A percentile compares a stretch with the other conserved stretches of the same genome.
phyloP scores from a whole-genome alignment of 139 green algal genomes.

The Chlamydomonas eustigma region DNA sequence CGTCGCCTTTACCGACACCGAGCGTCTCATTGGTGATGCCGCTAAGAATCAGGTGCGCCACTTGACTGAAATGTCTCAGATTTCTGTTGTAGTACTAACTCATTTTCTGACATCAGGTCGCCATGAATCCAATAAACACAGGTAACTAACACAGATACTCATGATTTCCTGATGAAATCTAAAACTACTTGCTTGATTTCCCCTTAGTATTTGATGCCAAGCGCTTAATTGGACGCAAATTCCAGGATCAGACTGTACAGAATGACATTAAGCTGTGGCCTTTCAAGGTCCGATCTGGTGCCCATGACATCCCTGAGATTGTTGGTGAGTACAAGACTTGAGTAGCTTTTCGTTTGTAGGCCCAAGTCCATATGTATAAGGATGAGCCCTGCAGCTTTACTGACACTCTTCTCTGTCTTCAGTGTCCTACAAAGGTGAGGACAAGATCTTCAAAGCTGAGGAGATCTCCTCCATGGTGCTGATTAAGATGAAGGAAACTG shows the following conservation, averaged over 20 bases:
- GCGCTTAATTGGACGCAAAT: slow-evolving; percentile 89
- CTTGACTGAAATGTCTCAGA: slow-evolving; percentile 1
- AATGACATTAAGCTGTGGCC: slow-evolving; percentile 91
- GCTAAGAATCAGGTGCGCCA: slow-evolving; percentile 99
- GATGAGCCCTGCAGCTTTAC: not conserved
- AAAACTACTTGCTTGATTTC: not conserved
- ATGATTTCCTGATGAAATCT: too few relatives aligned
- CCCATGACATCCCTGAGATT: slow-evolving; percentile 30
- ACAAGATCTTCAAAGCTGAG: slow-evolving; percentile 92
- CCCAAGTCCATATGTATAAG: not conserved
- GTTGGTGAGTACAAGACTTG: slow-evolving; percentile 17
- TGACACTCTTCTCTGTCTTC: not conserved
- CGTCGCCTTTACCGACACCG: slow-evolving; percentile 96
- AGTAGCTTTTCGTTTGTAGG: not conserved
- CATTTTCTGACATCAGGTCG: too few relatives aligned
- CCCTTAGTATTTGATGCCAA: slow-evolving; percentile 94
- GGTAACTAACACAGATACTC: not conserved
- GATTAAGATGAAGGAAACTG: slow-evolving; percentile 97
- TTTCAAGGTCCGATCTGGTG: slow-evolving; percentile 54
- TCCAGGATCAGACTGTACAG: slow-evolving; percentile 64
- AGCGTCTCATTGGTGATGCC: slow-evolving; percentile 93
- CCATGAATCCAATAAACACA: slow-evolving; percentile 9
- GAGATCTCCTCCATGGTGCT: slow-evolving; percentile 97
- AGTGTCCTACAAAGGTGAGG: slow-evolving; percentile 75
- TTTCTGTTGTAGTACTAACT: too few relatives aligned